Base-by-base conservation (phyloP, 192 early-diverging fungal species). In the Coemansia sp. region DNA sequence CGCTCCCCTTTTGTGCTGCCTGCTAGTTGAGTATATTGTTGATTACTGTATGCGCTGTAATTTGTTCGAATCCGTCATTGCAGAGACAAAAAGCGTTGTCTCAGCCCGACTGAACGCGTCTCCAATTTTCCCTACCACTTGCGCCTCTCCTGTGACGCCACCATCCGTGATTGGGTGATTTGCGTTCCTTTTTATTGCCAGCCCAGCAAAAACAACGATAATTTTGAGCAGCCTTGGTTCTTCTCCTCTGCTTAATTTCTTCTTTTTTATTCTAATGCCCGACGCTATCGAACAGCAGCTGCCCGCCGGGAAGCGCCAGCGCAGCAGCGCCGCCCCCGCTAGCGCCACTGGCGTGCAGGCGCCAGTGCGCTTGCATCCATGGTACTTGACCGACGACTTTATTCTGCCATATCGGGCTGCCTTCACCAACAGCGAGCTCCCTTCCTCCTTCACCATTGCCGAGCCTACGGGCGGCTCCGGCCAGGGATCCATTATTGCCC, bases 341-440 rank as follows among this genome's bases (percentile, higher is more conserved):
- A 29, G 13, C 5, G 25, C 21, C 4, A n/a, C 30, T 5, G 25
- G 21, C 1, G 37, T 9, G 9, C 7, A 26, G 38, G 34, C 10
- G 5, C 32, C 41, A 15, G 23, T 63, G 14, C 55, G 36, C 8
- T 45, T 67, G 9, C 51, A 63, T 36, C 49, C 51, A 5, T 60
- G 60, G 34, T 68, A 63, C 17, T 31, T 74, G 3, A 61, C 60
- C 11, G 46, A 48, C 31, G 35, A 56, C 14, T 74, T 74, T 37
- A 53, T 48, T 7, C 17, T 15, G 4, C 8, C 45, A 29, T 74
- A 56, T 39, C 41, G 31, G 31, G 23, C 18, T 2, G 71, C 64
- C 6, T 74, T 66, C 23, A 74, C 63, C 9, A 14, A 45, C 21
- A 39, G 15, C 22, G 4, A 43, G 0, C 30, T 46, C 0, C 10